Evolutionary conservation across 208 protist genomes (phyloP).

Genomic region (Wallacemonas collosoma): DNA sequence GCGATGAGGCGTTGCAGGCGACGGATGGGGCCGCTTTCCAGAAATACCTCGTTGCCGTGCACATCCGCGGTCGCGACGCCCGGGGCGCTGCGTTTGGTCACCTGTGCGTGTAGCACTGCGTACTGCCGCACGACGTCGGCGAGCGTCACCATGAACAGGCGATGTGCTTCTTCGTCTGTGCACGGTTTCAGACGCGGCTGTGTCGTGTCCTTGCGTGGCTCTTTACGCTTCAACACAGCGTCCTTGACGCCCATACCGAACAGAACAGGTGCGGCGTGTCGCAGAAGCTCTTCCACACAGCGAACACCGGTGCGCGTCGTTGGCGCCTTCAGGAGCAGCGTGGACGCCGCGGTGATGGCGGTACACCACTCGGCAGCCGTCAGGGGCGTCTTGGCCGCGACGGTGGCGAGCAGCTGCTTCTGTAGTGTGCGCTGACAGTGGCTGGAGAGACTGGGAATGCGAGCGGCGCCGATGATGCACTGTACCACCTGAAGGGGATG

Average conservation of each 20-base stretch:
- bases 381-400: slow-evolving; percentile 48
- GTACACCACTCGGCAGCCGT: slow-evolving; percentile 59
- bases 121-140: slow-evolving; percentile 47
- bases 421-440: slow-evolving; percentile 65
- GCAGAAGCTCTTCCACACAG: slow-evolving; percentile 67
- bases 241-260: slow-evolving; percentile 34
- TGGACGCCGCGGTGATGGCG: slow-evolving; percentile 29
- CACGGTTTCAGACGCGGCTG: slow-evolving; percentile 47
- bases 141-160: slow-evolving; percentile 51
- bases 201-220: slow-evolving; percentile 34
- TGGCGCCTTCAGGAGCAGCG: slow-evolving; percentile 36
- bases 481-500: slow-evolving; percentile 64
- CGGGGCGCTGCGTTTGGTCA: slow-evolving; percentile 45
- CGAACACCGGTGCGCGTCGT: slow-evolving; percentile 39
- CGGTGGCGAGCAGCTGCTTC: slow-evolving; percentile 52
- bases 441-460: slow-evolving; percentile 48
- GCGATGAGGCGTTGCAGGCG: slow-evolving; percentile 45
- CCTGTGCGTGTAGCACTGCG: slow-evolving; percentile 44
- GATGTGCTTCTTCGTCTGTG: slow-evolving; percentile 35
- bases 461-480: slow-evolving; percentile 59
- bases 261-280: slow-evolving; percentile 47
- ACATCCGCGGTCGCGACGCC: slow-evolving; percentile 8
- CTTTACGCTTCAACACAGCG: slow-evolving; percentile 9
- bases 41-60: slow-evolving; percentile 43
- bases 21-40: slow-evolving; percentile 37